Base-by-base conservation (phyloP, 805 yeast species). In the Hanseniaspora vineae region DNA sequence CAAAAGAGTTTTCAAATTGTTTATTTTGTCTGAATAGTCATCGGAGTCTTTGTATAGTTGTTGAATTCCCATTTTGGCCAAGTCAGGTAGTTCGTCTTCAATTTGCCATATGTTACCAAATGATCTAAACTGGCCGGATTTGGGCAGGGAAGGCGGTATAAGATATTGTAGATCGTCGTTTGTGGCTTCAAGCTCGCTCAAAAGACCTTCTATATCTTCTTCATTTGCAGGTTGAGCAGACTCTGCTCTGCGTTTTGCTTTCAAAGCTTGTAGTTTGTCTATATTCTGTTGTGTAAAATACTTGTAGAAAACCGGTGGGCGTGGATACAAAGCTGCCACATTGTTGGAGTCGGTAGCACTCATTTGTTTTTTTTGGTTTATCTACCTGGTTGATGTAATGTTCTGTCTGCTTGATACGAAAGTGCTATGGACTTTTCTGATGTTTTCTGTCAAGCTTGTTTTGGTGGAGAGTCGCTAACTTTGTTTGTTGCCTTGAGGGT, bases 91-190 rank as follows among this genome's bases (percentile, higher is more conserved):
- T 55, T 76, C 78, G 59, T 90, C 96, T 32, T 74, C 60, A 15
- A 70, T 66, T 52, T 84, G 81, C 98, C 98, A 90, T 15, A 86
- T 67, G 53, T 82, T 84, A 6, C 98, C 98, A 65, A 88, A 92
- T 0, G 90, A 84, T 43, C 95, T 67, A 60, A 90, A 90, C 31
- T 78, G 76, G 9, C 73, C 72, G 5, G 76, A 74, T n/a, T 63
- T 58, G 1, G 92, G 92, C 44, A 71, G 71, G 14, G 59, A 54
- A 1, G 94, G 94, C 0, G 90, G 90, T 13, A 75, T 62, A 18
- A 82, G 64, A 52, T 78, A 80, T 55, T 73, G 70, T 37, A 83
- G 60, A 42, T 52, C 58, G 37, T 33, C 37, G 14, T 33, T 33
- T 5, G 14, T 11, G 37, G 18, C 50, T 50, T 2, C 37, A 39